These are phyloP conservation scores for Rickenella mellea DNA, from an alignment of 768 basidiomycete species.

Conservation along the genomic window DNA sequence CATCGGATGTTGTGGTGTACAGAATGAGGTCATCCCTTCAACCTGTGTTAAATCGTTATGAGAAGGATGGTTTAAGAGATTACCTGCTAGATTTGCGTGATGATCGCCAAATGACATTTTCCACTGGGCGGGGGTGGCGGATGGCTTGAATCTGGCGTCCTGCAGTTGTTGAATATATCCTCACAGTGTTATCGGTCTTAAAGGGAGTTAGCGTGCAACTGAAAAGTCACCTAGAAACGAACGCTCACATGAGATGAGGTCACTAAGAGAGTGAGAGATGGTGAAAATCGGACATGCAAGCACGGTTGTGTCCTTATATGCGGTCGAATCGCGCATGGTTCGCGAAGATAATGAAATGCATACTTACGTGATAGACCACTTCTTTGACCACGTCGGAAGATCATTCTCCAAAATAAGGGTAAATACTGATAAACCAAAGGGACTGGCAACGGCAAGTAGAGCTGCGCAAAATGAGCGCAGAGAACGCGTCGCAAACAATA, in stretches of 20 bases:
- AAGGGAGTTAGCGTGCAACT: slow-evolving; percentile 4
- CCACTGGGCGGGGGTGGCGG: slow-evolving; percentile 64
- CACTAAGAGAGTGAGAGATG: slow-evolving; percentile 67
- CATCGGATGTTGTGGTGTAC: slow-evolving; percentile 77
- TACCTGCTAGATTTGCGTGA: slow-evolving; percentile 58
- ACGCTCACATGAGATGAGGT: slow-evolving; percentile 50
- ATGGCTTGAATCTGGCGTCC: slow-evolving; percentile 60
- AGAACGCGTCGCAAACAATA: neutral
- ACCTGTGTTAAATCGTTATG: slow-evolving; percentile 2
- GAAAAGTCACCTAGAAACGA: slow-evolving; percentile 1
- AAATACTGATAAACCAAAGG: slow-evolving; percentile 56
- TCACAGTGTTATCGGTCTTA: slow-evolving; percentile 49
- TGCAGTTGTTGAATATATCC: slow-evolving; percentile 64
- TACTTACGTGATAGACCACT: slow-evolving; percentile 63
- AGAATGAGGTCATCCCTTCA: slow-evolving; percentile 65
- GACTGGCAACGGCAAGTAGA: slow-evolving; percentile 61
- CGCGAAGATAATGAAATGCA: neutral
- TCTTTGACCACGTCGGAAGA: slow-evolving; percentile 73
- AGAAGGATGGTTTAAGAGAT: slow-evolving; percentile 20
- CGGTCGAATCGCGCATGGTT: slow-evolving; percentile 6
- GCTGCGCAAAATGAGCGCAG: slow-evolving; percentile 37
- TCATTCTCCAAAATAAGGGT: slow-evolving; percentile 75
- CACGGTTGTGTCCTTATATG: slow-evolving; percentile 37
- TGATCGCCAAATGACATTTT: slow-evolving; percentile 64
- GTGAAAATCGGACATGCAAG: slow-evolving; percentile 54